Percentiles rank a stretch among this genome's conserved stretches.
Conservation (phyloP, 768 basidiomycete species). For the Lentinula sp. region DNA sequence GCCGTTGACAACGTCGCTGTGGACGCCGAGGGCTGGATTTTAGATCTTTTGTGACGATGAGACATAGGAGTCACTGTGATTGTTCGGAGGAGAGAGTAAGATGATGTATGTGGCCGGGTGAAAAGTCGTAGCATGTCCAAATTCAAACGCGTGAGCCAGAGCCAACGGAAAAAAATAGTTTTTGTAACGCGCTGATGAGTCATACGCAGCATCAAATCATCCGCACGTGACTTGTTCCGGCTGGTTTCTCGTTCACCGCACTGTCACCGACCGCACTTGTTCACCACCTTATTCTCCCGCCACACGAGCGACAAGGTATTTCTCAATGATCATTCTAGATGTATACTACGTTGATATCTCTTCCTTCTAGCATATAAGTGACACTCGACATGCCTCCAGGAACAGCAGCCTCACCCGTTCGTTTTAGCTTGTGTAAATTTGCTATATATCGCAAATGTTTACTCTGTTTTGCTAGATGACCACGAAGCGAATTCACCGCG, state of each 20-base stretch:
- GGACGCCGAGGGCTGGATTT: not conserved
- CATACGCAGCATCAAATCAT: not conserved
- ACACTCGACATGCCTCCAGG: not conserved
- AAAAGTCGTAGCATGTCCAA: not conserved
- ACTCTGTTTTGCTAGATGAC: slow-evolving; percentile 32
- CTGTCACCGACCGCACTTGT: not conserved
- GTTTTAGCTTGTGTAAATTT: not conserved
- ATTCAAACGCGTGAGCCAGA: not conserved
- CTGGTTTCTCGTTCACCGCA: not conserved
- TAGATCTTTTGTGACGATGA: not conserved
- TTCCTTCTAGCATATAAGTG: too few relatives aligned
- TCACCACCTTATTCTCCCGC: not conserved
- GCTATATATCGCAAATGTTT: not conserved
- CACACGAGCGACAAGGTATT: not conserved
- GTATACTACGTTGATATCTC: not conserved
- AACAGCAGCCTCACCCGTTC: not conserved
- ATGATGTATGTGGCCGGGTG: not conserved
- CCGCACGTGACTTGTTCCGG: not conserved
- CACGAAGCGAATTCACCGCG: slow-evolving; percentile 77
- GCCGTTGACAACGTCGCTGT: not conserved
- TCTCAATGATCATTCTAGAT: not conserved
- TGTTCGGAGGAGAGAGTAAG: not conserved
- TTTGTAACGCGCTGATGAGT: not conserved
- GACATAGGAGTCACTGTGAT: not conserved
- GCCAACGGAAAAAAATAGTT: not conserved